Evolutionary conservation across 495 filamentous ascomycete species (phyloP), one percentile per base, ranked within the genome.

Genomic region (Diplogelasinospora grovesii): DNA sequence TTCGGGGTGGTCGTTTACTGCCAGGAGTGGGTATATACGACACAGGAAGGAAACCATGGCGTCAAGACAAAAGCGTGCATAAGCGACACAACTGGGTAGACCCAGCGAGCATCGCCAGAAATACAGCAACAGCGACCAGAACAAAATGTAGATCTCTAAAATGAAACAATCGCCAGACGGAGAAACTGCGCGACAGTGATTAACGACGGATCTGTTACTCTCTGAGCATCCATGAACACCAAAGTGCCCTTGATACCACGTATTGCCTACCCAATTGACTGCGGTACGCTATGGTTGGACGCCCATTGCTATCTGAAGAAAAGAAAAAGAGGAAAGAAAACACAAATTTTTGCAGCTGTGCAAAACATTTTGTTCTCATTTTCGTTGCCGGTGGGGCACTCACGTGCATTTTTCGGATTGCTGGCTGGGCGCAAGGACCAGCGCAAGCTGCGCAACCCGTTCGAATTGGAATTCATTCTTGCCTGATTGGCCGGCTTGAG

Each of bases 131-230:
- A n/a, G n/a, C n/a, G n/a, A n/a, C n/a, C n/a, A 18, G 22, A 13
- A 16, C 72, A 68, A 22, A 57, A 68, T 76, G 67, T 76, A 71
- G 72, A 74, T 76, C 72, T 67, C 68, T 67, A 56, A 65, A 68
- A 52, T 74, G 72, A 76, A 76, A 76, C 72, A 61, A 60, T 48
- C 56, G 60, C 61, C 67, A 71, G 67, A 74, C 61, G 45, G 70
- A 65, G 41, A 52, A 52, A 55, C 60, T 62, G 63, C 66, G 59
- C 59, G 59, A 56, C 63, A 44, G 72, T 68, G 72, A 76, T 76
- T 76, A 76, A 76, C 71, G 72, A 76, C 64, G 68, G 72, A 76
- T 72, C 71, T 52, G 64, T 67, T 65, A 30, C 56, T 73, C 68
- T 69, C 54, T 53, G 56, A 58, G 56, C 59, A 54, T 49, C 56